Percentiles rank a stretch among this genome's conserved stretches.
Conservation (phyloP, 164 flowering plant genomes). For the Liquidambar formosana region DNA sequence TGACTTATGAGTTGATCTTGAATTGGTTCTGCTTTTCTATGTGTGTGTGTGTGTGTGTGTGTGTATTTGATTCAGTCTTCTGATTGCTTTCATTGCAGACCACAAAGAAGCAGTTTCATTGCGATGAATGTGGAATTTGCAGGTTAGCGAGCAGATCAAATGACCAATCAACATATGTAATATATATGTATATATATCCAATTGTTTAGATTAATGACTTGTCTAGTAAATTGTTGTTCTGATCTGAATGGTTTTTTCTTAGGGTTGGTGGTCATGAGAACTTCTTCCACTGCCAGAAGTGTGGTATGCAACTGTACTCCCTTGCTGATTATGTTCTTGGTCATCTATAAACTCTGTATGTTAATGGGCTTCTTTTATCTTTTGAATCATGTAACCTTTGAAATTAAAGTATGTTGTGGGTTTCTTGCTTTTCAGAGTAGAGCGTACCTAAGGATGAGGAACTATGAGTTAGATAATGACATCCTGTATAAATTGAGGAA, state of each 20-base stretch:
- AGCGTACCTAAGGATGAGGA: not conserved
- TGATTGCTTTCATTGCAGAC: constrained; percentile 21
- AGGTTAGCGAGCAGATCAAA: constrained; percentile 27
- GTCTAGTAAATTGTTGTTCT: not conserved
- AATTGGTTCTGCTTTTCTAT: not conserved
- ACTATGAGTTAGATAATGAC: not conserved
- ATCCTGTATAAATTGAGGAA: too few species aligned
- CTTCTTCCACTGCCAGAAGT: constrained; percentile 42
- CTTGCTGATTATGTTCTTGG: not conserved
- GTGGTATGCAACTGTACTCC: constrained; percentile 28
- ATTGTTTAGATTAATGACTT: not conserved
- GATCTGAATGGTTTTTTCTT: constrained; percentile 4
- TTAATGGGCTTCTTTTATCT: not conserved
- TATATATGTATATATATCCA: not conserved
- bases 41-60: not conserved
- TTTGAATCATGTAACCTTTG: not conserved
- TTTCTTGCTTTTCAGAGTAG: not conserved
- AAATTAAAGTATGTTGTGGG: not conserved
- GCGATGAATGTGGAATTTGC: constrained; percentile 51
- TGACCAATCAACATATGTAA: not conserved
- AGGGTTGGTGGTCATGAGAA: constrained; percentile 52
- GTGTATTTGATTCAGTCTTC: not conserved
- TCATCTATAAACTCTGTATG: not conserved
- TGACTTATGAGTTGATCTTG: not conserved
- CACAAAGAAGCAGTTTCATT: constrained; percentile 40